Evolutionary conservation across 2,329 filamentous ascomycete genomes (phyloP).

Genomic region (Arthrobotrys pseudoclavata): DNA sequence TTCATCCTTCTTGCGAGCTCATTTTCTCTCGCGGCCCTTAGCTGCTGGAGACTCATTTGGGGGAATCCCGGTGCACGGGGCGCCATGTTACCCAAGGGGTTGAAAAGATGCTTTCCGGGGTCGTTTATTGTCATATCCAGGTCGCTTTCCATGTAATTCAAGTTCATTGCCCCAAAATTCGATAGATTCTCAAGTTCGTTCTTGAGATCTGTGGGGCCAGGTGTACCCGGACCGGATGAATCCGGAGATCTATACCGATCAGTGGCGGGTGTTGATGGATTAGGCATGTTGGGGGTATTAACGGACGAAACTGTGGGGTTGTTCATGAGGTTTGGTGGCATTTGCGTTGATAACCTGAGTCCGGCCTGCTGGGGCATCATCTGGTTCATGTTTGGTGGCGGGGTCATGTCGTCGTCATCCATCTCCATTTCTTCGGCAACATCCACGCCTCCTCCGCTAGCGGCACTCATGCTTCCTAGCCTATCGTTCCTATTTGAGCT

Average conservation of each 20-base stretch:
- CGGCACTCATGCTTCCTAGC: conserved; percentile 69
- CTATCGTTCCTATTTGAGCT: conserved; percentile 56
- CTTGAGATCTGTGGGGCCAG: conserved; percentile 74
- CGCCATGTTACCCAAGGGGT: conserved; percentile 54
- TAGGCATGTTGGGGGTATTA: conserved; percentile 88
- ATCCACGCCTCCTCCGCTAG: conserved; percentile 72
- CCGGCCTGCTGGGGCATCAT: conserved; percentile 74
- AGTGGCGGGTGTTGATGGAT: conserved; percentile 70
- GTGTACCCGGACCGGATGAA: conserved; percentile 78
- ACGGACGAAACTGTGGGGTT: conserved; percentile 79
- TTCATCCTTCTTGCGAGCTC: conserved; percentile 65
- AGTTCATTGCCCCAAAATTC: conserved; percentile 69
- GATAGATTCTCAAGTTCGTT: conserved; percentile 77
- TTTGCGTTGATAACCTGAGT: conserved; percentile 70
- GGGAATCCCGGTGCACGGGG: conserved; percentile 64
- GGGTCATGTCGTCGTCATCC: conserved; percentile 75
- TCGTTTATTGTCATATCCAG: conserved; percentile 67
- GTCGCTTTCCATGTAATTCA: conserved; percentile 75
- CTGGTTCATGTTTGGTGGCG: conserved; percentile 65
- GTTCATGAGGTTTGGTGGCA: conserved; percentile 74
- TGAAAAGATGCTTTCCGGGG: conserved; percentile 64
- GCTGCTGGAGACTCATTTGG: conserved; percentile 75
- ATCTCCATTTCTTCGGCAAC: conserved; percentile 95
- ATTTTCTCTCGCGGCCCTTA: conserved; percentile 66
- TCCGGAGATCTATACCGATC: conserved; percentile 70